Percentiles rank a stretch among this genome's conserved stretches.
phyloP scores from a whole-genome alignment of 2,329 filamentous ascomycete genomes.

The Hypoxylon sp. region DNA sequence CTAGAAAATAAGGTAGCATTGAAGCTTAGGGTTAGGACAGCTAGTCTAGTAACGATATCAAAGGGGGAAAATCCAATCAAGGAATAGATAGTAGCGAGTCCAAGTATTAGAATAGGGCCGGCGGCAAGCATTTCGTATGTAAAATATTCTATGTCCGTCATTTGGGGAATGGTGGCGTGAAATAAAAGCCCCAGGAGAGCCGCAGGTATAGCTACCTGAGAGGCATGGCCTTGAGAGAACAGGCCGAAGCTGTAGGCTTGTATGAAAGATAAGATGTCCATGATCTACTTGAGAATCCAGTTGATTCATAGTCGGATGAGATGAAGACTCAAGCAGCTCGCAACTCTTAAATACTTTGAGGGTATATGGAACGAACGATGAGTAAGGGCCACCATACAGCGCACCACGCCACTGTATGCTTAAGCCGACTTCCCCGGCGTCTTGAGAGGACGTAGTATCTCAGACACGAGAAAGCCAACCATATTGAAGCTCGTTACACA shows the following conservation, averaged over 20 bases:
- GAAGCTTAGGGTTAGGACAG: constrained; percentile 18
- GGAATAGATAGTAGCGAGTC: constrained; percentile 10
- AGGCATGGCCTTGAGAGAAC: constrained; percentile 3
- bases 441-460: neutral
- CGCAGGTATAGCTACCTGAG: constrained; percentile 10
- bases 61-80: constrained; percentile 17
- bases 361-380: neutral
- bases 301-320: neutral
- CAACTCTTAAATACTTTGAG: neutral
- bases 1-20: constrained; percentile 49
- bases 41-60: constrained; percentile 1
- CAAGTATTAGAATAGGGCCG: neutral
- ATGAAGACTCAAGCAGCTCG: neutral
- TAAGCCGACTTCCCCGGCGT: too few species aligned
- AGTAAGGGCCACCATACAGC: neutral
- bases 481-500: neutral
- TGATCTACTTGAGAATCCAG: neutral
- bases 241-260: constrained; percentile 15
- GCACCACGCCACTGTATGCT: neutral
- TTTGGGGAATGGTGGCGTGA: constrained; percentile 25
- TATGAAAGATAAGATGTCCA: constrained; percentile 16
- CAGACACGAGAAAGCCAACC: neutral
- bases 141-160: constrained; percentile 22
- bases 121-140: constrained; percentile 19
- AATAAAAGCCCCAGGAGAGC: constrained; percentile 27